Base-by-base conservation (phyloP, 2,329 filamentous ascomycete genomes). In the Penicillium olsonii region DNA sequence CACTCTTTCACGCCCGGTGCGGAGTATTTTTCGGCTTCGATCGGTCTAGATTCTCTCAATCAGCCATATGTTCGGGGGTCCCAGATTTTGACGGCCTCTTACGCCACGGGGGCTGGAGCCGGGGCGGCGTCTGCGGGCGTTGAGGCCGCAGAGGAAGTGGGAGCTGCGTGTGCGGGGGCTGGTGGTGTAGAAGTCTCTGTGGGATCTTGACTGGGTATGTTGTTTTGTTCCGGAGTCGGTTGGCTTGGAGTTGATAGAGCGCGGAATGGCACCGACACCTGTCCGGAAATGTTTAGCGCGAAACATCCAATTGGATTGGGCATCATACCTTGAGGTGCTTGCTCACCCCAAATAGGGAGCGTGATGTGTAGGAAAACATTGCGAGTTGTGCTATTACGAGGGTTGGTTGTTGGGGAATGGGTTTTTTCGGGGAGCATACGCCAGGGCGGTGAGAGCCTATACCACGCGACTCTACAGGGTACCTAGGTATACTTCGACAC, bases 1-100 rank as follows among this genome's bases (percentile, higher is more conserved):
- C 66, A 68, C 66, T 67, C 61, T 51, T 65, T 64, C 18, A 60
- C 55, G 14, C 15, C 50, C 43, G 48, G 38, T 34, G 57, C 50
- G 42, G 51, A 33, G 7, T 52, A 44, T 37, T 52, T 43, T 31
- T 59, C 55, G 14, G 52, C 34, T 20, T 40, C 40, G 17, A 37
- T 41, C 14, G 54, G 29, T 45, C 59, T 64, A 42, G 15, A 52
- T 44, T 22, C 6, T 38, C 33, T 39, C 37, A 34, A 44, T 58
- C 44, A 55, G 45, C 35, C 15, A 26, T 10, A 14, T 17, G 19
- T 15, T 14, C 18, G 14, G 35, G 35, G 8, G 12, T 22, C 24
- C 29, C 22, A 14, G 17, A 4, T 12, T 6, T 45, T 24, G 10
- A 17, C 14, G 18, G 17, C 19, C 14, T 42, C 59, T 55, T 58